phyloP scores from a whole-genome alignment of 2,329 filamentous ascomycete species.

The Mycosphaerella sp. region DNA sequence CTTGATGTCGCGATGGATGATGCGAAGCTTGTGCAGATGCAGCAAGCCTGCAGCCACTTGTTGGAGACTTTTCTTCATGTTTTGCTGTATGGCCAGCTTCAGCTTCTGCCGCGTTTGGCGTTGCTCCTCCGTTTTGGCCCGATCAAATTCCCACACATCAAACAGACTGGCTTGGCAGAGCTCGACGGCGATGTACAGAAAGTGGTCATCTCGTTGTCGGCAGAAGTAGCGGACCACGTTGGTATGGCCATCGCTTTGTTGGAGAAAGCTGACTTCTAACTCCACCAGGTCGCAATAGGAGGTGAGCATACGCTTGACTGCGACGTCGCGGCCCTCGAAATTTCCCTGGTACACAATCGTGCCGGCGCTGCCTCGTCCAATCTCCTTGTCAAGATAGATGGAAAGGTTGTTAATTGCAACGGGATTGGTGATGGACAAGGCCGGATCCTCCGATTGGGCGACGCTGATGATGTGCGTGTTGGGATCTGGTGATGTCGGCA shows the following conservation, averaged over 20 bases:
- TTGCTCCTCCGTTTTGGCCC: slow-evolving; percentile 49
- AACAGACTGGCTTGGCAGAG: slow-evolving; percentile 89
- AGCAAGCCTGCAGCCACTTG: slow-evolving; percentile 86
- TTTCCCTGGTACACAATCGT: slow-evolving; percentile 93
- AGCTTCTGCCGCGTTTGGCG: slow-evolving; percentile 47
- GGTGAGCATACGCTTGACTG: slow-evolving; percentile 93
- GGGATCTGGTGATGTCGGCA: neutral
- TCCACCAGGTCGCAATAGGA: slow-evolving; percentile 94
- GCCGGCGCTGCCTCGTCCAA: slow-evolving; percentile 84
- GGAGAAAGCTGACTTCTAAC: slow-evolving; percentile 81
- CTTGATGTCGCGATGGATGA: slow-evolving; percentile 95
- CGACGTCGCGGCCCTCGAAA: slow-evolving; percentile 83
- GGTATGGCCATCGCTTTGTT: slow-evolving; percentile 90
- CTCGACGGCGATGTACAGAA: slow-evolving; percentile 93
- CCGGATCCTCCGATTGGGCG: slow-evolving; percentile 36
- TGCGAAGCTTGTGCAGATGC: slow-evolving; percentile 83
- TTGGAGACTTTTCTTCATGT: slow-evolving; percentile 72
- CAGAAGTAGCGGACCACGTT: slow-evolving; percentile 98
- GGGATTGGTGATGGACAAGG: slow-evolving; percentile 38
- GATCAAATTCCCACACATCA: slow-evolving; percentile 84
- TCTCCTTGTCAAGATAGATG: slow-evolving; percentile 54
- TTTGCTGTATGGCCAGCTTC: slow-evolving; percentile 63
- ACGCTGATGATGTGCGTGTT: slow-evolving; percentile 37
- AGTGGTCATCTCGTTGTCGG: slow-evolving; percentile 79
- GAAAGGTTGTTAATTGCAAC: slow-evolving; percentile 56